Evolutionary conservation across 2,329 filamentous ascomycete species (phyloP).

Genomic region (Biscogniauxia sp.): DNA sequence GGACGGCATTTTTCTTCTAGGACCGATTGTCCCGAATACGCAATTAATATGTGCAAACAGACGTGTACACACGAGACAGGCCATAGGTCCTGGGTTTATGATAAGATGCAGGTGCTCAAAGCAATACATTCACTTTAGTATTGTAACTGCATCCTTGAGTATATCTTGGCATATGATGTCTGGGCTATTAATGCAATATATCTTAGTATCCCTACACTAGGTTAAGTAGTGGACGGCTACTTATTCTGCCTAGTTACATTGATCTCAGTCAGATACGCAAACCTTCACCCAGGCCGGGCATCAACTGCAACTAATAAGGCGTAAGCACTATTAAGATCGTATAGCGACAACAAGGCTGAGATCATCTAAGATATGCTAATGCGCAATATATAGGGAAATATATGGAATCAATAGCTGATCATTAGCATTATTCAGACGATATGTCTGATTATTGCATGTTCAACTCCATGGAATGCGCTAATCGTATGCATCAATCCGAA

Average conservation of each 20-base stretch:
- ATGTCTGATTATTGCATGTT: slow-evolving; percentile 14
- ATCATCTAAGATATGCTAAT: background rate
- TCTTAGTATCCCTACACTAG: no score
- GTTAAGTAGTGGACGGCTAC: no score
- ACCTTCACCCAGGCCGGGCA: background rate
- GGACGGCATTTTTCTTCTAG: background rate
- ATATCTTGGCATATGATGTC: no score
- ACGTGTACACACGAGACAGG: no score
- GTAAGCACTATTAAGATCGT: background rate
- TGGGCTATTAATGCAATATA: no score
- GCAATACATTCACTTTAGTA: no score
- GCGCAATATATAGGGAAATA: background rate
- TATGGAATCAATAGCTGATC: slow-evolving; percentile 4
- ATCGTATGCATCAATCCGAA: slow-evolving; percentile 24
- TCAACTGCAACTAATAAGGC: background rate
- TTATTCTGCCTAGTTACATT: no score
- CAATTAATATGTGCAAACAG: no score
- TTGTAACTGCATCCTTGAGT: no score
- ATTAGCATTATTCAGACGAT: slow-evolving; percentile 2
- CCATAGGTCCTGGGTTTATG: no score
- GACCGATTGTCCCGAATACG: background rate
- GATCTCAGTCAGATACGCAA: background rate
- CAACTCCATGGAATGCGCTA: slow-evolving; percentile 8
- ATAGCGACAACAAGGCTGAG: background rate
- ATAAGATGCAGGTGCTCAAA: no score